Conservation (phyloP, 441 rosid genomes). For the Daphne laureola region DNA sequence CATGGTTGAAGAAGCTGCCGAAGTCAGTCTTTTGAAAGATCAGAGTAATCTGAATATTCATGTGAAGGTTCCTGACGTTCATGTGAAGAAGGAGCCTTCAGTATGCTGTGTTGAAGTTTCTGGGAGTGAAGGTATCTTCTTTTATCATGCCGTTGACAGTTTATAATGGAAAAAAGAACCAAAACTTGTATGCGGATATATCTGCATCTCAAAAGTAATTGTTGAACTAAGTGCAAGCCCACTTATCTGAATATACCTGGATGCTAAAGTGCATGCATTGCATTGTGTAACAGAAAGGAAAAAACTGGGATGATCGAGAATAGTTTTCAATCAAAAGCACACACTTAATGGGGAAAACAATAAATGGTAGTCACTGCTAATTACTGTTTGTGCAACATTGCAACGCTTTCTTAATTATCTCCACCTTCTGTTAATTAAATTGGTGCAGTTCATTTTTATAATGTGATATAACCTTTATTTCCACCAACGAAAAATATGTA, state of each 20-base stretch:
- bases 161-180: constrained; percentile 13
- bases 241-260: too few relatives aligned
- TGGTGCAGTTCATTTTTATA: not conserved
- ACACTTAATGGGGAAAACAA: too few relatives aligned
- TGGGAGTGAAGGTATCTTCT: constrained; percentile 19
- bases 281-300: too few relatives aligned
- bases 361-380: too few relatives aligned
- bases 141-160: not conserved
- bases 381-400: too few relatives aligned
- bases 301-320: too few relatives aligned
- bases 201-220: constrained; percentile 13
- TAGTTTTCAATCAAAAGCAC: too few relatives aligned
- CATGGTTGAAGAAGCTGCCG: constrained; percentile 26
- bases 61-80: constrained; percentile 16
- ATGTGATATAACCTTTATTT: constrained; percentile 5
- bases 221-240: too few relatives aligned
- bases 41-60: constrained; percentile 13
- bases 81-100: constrained; percentile 15
- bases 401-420: too few relatives aligned
- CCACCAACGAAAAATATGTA: too few relatives aligned
- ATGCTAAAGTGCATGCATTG: too few relatives aligned
- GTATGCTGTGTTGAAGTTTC: constrained; percentile 21
- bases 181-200: constrained; percentile 17
- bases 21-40: constrained; percentile 19
- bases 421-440: too few relatives aligned